phyloP scores from a whole-genome alignment of 345 rosid genomes.

The Syzygium grande region DNA sequence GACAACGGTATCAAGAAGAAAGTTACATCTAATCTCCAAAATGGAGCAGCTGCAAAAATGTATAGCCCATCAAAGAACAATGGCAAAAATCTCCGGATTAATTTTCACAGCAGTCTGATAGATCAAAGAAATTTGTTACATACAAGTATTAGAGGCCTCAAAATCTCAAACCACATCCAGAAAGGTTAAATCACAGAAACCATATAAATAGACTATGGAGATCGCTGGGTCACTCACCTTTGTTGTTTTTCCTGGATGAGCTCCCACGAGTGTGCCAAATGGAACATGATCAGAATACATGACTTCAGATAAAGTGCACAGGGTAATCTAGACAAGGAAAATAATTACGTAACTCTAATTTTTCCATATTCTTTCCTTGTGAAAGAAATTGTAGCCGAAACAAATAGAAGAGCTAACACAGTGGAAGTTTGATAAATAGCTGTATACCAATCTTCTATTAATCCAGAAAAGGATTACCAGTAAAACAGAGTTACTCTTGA shows the following conservation, averaged over 20 bases:
- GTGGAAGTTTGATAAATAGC: neutral
- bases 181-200: neutral
- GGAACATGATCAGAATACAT: conserved; percentile 9
- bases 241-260: conserved; percentile 51
- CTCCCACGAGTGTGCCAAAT: conserved; percentile 14
- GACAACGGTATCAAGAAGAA: neutral
- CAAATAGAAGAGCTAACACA: neutral
- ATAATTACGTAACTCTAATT: neutral
- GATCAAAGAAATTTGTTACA: neutral
- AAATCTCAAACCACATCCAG: neutral
- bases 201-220: neutral
- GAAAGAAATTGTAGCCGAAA: neutral
- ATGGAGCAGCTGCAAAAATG: neutral
- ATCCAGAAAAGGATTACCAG: neutral
- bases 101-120: neutral
- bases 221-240: conserved; percentile 22
- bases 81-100: neutral
- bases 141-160: neutral
- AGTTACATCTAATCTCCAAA: neutral
- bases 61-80: neutral
- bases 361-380: neutral
- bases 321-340: conserved; percentile 1
- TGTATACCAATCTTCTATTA: neutral
- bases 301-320: conserved; percentile 2
- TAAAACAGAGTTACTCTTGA: neutral